These are phyloP conservation scores for Grosmannia clavigera DNA, from an alignment of 2,329 filamentous ascomycete genomes.

Conservation along the genomic window DNA sequence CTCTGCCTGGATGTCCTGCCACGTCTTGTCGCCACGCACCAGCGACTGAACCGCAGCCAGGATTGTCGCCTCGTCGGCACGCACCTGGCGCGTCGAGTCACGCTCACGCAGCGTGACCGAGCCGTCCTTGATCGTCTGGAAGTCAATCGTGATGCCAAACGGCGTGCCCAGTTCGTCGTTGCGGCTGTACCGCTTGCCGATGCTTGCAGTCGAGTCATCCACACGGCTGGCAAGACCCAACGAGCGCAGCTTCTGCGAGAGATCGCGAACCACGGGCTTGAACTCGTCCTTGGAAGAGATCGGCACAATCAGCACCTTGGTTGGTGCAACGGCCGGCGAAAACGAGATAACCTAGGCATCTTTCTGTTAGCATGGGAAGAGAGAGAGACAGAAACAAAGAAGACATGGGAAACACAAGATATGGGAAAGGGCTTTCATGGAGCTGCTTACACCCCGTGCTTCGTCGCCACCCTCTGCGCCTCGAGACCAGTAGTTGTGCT, in stretches of 20 bases:
- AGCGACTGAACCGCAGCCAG: slow-evolving; percentile 54
- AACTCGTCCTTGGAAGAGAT: slow-evolving; percentile 74
- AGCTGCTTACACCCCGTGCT: slow-evolving; percentile 64
- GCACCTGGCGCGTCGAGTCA: slow-evolving; percentile 83
- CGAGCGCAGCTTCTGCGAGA: slow-evolving; percentile 65
- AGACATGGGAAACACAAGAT: background rate
- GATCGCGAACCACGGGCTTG: slow-evolving; percentile 57
- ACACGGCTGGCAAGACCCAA: slow-evolving; percentile 72
- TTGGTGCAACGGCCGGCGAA: slow-evolving; percentile 64
- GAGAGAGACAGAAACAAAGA: no score
- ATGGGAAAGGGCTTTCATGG: background rate
- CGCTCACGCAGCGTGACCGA: slow-evolving; percentile 81
- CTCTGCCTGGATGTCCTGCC: slow-evolving; percentile 59
- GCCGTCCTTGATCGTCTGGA: slow-evolving; percentile 82
- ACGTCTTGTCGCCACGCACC: slow-evolving; percentile 39
- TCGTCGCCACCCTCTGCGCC: slow-evolving; percentile 58
- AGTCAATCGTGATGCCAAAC: slow-evolving; percentile 87
- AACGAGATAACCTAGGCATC: slow-evolving; percentile 48
- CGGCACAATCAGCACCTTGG: slow-evolving; percentile 86
- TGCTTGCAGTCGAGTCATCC: slow-evolving; percentile 81
- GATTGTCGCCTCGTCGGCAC: slow-evolving; percentile 70
- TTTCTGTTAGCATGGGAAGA: background rate
- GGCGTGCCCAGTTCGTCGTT: slow-evolving; percentile 95
- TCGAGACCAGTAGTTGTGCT: slow-evolving; percentile 92
- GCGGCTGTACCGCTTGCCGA: slow-evolving; percentile 87